These are phyloP conservation scores for Cyberlindnera sargentensis DNA, from an alignment of 805 yeast species.

Conservation along the genomic window DNA sequence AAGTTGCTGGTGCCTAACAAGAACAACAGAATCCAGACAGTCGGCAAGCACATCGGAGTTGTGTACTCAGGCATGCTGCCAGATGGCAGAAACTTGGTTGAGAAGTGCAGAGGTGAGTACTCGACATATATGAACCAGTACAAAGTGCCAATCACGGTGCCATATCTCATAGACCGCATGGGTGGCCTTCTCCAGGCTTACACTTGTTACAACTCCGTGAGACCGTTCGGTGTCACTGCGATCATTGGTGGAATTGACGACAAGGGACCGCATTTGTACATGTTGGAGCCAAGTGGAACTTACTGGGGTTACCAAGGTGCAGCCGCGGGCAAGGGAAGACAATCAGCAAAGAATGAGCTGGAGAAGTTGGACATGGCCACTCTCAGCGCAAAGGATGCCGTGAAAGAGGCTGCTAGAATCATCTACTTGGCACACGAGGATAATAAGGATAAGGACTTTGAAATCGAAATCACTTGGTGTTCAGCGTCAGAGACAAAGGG, in stretches of 20 bases:
- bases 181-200: conserved; percentile 92
- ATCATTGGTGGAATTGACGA: conserved; percentile 92
- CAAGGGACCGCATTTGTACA: conserved; percentile 85
- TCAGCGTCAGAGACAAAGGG: conserved; percentile 72
- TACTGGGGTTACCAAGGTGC: conserved; percentile 98
- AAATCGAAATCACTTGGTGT: conserved; percentile 89
- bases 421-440: conserved; percentile 95
- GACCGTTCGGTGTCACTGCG: conserved; percentile 94
- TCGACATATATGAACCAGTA: conserved; percentile 68
- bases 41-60: conserved; percentile 91
- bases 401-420: conserved; percentile 89
- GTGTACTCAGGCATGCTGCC: conserved; percentile 94
- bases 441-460: conserved; percentile 95
- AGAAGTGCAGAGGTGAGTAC: conserved; percentile 90
- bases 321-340: conserved; percentile 98
- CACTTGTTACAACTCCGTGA: conserved; percentile 91
- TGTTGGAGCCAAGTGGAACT: conserved; percentile 96
- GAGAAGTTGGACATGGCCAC: conserved; percentile 75
- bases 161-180: conserved; percentile 77
- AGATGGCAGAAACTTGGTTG: conserved; percentile 91
- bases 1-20: conserved; percentile 84
- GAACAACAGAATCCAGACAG: conserved; percentile 85
- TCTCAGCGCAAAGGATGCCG: conserved; percentile 72
- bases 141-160: conserved; percentile 69
- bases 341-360: conserved; percentile 92